Base-by-base conservation (phyloP, 2,329 filamentous ascomycete species). In the Aspergillus sp. region DNA sequence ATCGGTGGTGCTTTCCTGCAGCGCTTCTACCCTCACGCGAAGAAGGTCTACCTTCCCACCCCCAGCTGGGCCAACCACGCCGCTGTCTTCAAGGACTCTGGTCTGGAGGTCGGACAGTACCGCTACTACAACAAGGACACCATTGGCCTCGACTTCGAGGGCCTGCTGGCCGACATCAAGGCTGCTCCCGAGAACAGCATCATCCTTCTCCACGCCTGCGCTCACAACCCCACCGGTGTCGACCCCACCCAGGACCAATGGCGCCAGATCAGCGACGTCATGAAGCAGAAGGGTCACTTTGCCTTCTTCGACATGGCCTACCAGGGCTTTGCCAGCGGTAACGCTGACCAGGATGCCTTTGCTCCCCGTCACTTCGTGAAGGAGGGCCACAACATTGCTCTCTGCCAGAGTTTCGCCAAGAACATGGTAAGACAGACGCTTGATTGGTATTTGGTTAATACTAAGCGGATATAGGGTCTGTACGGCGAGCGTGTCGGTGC, bases 301-400 rank as follows among this genome's bases (percentile, higher is more conserved):
- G 89, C 92, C 72, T 97, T 99, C 87, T 99, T 98, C 82, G 94
- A 98, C 80, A 97, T 97, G 93, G 94, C 94, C 66, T 99, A 99
- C 85, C 94, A 99, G 82, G 94, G 94, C 71, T 98, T 99, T 75
- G 94, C 94, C 70, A 95, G 90, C 66, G 94, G 94, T 69, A 87
- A 96, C 81, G 95, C 91, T 66, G 87, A 96, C 84, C 89, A 89
- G 79, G 94, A 99, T 77, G 95, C 95, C 66, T 98, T 94, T 76
- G 91, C 95, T 63, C 86, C 98, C 68, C 89, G 95, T 69, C 85
- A 97, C 85, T 99, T 99, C 78, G 88, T 97, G 77, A 86, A 92
- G 81, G 84, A 97, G 82, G 94, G 94, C 72, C 92, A 97, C 83
- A 87, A 92, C 75, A 87, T 95, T 75, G 89, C 88, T 74, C 87